These are phyloP conservation scores for Xylaria sp. DNA, from an alignment of 2,329 filamentous ascomycete species.

Conservation along the genomic window DNA sequence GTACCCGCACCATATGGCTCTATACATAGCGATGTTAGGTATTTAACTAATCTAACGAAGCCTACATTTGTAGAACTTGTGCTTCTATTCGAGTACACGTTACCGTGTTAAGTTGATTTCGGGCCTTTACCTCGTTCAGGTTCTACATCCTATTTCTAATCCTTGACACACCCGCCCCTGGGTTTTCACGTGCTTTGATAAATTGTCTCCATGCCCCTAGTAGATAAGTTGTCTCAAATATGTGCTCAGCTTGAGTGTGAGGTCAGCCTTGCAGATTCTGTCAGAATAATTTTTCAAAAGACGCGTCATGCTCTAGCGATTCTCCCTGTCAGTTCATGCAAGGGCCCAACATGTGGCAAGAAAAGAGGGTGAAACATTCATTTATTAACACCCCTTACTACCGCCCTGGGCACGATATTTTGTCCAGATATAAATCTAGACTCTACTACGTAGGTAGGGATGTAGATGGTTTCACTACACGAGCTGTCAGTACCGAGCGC, in stretches of 20 bases:
- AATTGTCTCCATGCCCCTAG: not conserved
- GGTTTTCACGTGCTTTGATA: not conserved
- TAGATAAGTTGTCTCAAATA: not conserved
- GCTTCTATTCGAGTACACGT: no score
- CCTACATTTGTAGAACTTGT: no score
- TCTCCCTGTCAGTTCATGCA: conserved; percentile 15
- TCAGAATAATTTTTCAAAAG: conserved; percentile 3
- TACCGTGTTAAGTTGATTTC: no score
- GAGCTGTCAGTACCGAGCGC: no score
- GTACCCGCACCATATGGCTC: no score
- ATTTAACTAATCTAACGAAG: no score
- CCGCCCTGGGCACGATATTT: not conserved
- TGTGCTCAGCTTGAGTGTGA: not conserved
- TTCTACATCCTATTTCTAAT: no score
- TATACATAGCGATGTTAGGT: no score
- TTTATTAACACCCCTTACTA: not conserved
- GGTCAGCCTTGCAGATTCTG: not conserved
- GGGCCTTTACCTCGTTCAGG: no score
- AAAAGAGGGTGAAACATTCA: conserved; percentile 6
- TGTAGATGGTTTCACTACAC: not conserved
- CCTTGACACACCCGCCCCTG: not conserved
- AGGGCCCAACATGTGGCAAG: conserved; percentile 1
- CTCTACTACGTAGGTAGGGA: no score
- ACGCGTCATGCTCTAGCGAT: not conserved
- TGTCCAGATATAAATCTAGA: not conserved